Evolutionary conservation across 805 yeast genomes (phyloP).

Genomic region (Wilhelminamyces savonicus): DNA sequence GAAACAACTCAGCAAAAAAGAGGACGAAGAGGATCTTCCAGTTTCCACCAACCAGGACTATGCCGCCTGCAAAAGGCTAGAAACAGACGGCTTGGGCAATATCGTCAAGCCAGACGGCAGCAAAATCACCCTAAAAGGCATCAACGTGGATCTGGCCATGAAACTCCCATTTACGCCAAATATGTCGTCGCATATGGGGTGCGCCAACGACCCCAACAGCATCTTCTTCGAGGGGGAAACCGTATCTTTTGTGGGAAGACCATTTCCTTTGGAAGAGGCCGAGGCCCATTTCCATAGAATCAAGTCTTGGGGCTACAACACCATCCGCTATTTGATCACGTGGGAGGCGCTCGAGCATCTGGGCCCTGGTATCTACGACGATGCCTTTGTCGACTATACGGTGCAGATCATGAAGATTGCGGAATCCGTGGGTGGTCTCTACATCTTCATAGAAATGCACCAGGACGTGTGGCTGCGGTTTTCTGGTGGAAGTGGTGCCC

Average conservation of each 20-base stretch:
- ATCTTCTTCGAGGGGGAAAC: slow-evolving; percentile 64
- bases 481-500: slow-evolving; percentile 91
- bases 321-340: slow-evolving; percentile 67
- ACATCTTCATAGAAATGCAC: slow-evolving; percentile 81
- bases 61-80: too few species aligned
- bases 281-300: slow-evolving; percentile 61
- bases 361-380: slow-evolving; percentile 82
- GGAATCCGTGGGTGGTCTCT: slow-evolving; percentile 61
- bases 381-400: slow-evolving; percentile 66
- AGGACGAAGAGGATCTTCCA: too few species aligned
- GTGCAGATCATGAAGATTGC: slow-evolving; percentile 54
- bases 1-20: too few species aligned
- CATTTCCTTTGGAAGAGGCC: slow-evolving; percentile 72
- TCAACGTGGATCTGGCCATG: slow-evolving; percentile 70
- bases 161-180: slow-evolving; percentile 62
- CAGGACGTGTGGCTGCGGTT: slow-evolving; percentile 93
- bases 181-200: slow-evolving; percentile 35
- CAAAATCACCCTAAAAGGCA: slow-evolving; percentile 64
- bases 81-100: slow-evolving; percentile 44
- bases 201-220: slow-evolving; percentile 27
- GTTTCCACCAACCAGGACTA: too few species aligned
- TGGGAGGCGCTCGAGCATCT: slow-evolving; percentile 93
- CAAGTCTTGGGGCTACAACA: slow-evolving; percentile 76
- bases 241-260: slow-evolving; percentile 79
- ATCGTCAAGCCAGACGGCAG: slow-evolving; percentile 50